These are phyloP conservation scores for Yamadazyma membranifaciens DNA, from an alignment of 1,139 yeast genomes.

Conservation along the genomic window DNA sequence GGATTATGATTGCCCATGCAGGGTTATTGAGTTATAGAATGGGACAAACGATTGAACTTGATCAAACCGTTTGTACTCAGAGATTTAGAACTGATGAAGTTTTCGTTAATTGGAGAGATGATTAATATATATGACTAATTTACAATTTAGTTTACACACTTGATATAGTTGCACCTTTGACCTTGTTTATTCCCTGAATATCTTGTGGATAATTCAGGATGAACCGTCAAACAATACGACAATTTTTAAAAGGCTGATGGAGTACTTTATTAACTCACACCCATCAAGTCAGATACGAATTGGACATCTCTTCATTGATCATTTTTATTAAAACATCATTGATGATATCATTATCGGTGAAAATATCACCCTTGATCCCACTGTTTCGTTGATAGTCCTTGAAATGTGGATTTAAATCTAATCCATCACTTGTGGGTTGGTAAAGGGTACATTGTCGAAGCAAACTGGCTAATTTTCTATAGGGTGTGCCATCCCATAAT, in stretches of 20 bases:
- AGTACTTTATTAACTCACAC: slow-evolving; percentile 4
- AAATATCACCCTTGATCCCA: slow-evolving; percentile 6
- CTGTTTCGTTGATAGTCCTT: not conserved
- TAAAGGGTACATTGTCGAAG: slow-evolving; percentile 31
- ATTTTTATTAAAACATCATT: slow-evolving; percentile 9
- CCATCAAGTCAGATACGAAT: slow-evolving; percentile 37
- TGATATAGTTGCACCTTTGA: not conserved
- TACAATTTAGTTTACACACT: not conserved
- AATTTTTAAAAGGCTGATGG: slow-evolving; percentile 21
- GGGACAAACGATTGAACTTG: slow-evolving; percentile 63
- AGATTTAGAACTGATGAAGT: slow-evolving; percentile 94
- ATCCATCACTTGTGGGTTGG: slow-evolving; percentile 1
- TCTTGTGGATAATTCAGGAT: slow-evolving; percentile 5
- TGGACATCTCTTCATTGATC: slow-evolving; percentile 17
- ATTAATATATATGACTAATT: slow-evolving; percentile 18
- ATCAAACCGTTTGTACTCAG: slow-evolving; percentile 86
- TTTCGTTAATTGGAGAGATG: slow-evolving; percentile 82
- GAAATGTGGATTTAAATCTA: slow-evolving; percentile 1
- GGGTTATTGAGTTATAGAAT: slow-evolving; percentile 84
- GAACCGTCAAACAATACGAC: slow-evolving; percentile 22
- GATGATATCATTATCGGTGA: slow-evolving; percentile 11
- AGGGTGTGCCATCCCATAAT: slow-evolving; percentile 47
- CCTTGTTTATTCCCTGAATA: slow-evolving; percentile 5
- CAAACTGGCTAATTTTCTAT: slow-evolving; percentile 48
- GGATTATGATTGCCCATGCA: slow-evolving; percentile 99